Percentiles rank a stretch among this genome's conserved stretches.
These are phyloP conservation scores for Dothideomycetidae sp. DNA, from an alignment of 2,329 filamentous ascomycete species.

Conservation along the genomic window DNA sequence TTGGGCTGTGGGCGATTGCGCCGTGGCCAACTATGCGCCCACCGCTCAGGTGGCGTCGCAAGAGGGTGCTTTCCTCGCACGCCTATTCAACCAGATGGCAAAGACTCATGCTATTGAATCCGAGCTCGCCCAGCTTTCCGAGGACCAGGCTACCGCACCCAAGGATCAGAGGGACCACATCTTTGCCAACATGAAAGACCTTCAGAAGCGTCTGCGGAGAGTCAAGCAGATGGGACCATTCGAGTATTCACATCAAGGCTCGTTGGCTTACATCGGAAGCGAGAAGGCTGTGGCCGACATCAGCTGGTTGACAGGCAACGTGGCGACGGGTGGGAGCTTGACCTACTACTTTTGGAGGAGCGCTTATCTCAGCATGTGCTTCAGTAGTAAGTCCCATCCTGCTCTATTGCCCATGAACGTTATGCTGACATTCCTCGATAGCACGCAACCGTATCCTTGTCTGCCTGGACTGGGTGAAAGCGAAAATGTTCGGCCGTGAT, in stretches of 20 bases:
- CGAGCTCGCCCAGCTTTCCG: slow-evolving; percentile 56
- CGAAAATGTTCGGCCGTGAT: slow-evolving; percentile 90
- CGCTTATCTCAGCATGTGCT: slow-evolving; percentile 98
- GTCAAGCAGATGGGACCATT: slow-evolving; percentile 95
- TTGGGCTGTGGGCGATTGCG: slow-evolving; percentile 96
- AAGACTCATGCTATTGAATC: slow-evolving; percentile 74
- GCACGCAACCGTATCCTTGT: slow-evolving; percentile 91
- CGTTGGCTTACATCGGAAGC: slow-evolving; percentile 91
- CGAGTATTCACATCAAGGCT: slow-evolving; percentile 96
- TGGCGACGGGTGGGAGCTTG: slow-evolving; percentile 73
- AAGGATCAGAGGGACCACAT: slow-evolving; percentile 33
- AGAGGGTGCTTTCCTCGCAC: slow-evolving; percentile 87
- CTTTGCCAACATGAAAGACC: slow-evolving; percentile 64
- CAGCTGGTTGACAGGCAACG: slow-evolving; percentile 91
- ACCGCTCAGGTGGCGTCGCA: slow-evolving; percentile 94
- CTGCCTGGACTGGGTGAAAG: slow-evolving; percentile 89
- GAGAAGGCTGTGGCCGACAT: slow-evolving; percentile 97
- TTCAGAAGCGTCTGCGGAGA: slow-evolving; percentile 74
- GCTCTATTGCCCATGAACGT: slow-evolving; percentile 1
- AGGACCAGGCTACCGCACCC: slow-evolving; percentile 48
- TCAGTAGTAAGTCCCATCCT: slow-evolving; percentile 67
- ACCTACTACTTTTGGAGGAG: slow-evolving; percentile 98
- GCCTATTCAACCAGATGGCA: slow-evolving; percentile 98
- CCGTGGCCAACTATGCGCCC: slow-evolving; percentile 91
- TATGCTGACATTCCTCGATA: slow-evolving; percentile 27